Evolutionary conservation across 2,329 filamentous ascomycete genomes (phyloP).

Genomic region (Lasiodiplodia theobromae): DNA sequence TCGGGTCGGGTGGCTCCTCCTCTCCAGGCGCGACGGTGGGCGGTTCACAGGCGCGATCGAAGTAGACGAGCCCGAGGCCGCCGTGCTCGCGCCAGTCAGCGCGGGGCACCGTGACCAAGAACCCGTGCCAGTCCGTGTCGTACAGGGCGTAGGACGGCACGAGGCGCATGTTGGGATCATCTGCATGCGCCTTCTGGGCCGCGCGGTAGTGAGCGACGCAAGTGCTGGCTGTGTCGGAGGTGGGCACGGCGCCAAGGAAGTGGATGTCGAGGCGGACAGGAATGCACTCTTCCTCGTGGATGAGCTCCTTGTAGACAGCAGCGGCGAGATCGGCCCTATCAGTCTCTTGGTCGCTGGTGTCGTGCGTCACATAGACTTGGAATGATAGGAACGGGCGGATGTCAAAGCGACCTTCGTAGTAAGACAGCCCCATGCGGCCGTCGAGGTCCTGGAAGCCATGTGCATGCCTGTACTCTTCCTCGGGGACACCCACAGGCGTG

Average conservation of each 20-base stretch:
- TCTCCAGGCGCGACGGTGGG: neutral
- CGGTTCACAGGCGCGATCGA: neutral
- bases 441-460: neutral
- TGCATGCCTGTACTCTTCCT: neutral
- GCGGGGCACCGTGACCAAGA: neutral
- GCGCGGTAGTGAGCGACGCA: neutral
- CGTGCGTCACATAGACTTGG: neutral
- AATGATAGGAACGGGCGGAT: neutral
- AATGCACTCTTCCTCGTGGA: neutral
- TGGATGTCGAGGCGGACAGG: neutral
- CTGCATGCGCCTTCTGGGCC: neutral
- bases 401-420: neutral
- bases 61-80: neutral
- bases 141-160: neutral
- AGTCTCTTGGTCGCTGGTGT: neutral
- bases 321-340: neutral
- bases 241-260: neutral
- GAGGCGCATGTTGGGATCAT: neutral
- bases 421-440: neutral
- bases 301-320: neutral
- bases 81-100: neutral
- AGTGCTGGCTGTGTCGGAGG: neutral
- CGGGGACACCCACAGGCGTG: too few species aligned
- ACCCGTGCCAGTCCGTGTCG: neutral
- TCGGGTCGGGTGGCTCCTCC: neutral